These are phyloP conservation scores for Rhynchospora breviuscula DNA, from an alignment of 176 grass and related monocot genomes.

Conservation along the genomic window DNA sequence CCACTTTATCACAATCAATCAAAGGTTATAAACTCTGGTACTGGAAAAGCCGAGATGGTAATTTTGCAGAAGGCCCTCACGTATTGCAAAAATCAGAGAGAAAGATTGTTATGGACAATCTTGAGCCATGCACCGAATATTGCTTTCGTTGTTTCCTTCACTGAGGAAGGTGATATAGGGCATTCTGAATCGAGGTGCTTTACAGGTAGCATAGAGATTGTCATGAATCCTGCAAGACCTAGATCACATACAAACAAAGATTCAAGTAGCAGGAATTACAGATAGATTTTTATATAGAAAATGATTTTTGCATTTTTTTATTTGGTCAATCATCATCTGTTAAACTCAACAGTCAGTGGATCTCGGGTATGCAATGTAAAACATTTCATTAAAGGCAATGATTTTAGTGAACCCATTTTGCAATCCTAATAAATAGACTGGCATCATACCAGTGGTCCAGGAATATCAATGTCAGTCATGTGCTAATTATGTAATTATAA, in stretches of 20 bases:
- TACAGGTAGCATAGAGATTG: conserved; percentile 71
- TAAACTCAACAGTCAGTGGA: background rate
- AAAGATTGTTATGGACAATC: conserved; percentile 69
- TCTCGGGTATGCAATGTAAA: background rate
- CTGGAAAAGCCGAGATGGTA: conserved; percentile 67
- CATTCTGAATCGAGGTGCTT: conserved; percentile 94
- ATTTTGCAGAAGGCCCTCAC: conserved; percentile 49
- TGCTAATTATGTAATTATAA: conserved; percentile 24
- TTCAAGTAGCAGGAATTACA: conserved; percentile 37
- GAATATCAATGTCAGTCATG: background rate
- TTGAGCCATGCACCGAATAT: conserved; percentile 90
- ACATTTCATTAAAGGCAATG: background rate
- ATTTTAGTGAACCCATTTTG: background rate
- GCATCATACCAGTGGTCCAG: background rate
- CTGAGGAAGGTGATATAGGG: conserved; percentile 63
- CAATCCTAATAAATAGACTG: background rate
- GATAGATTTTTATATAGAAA: background rate
- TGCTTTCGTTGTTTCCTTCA: conserved; percentile 90
- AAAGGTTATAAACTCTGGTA: conserved; percentile 95
- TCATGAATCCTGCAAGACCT: conserved; percentile 29
- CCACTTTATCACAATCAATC: conserved; percentile 39
- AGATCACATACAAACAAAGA: conserved; percentile 34
- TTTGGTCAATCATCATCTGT: background rate
- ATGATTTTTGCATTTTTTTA: background rate
- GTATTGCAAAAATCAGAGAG: conserved; percentile 67